Conservation (phyloP, 345 rosid species). For the Sisymbrium irio region DNA sequence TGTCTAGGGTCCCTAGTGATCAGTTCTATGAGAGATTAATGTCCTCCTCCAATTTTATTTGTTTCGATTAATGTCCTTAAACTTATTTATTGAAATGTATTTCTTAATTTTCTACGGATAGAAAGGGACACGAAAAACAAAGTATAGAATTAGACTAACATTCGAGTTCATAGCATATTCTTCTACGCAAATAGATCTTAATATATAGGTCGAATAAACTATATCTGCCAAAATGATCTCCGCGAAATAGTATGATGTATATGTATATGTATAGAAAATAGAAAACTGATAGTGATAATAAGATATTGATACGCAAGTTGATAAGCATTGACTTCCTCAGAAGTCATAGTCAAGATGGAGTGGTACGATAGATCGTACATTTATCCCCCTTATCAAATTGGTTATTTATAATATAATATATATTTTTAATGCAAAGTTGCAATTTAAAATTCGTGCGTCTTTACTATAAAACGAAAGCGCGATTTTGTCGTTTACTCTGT, state of each 20-base stretch:
- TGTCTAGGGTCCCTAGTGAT: too few relatives aligned
- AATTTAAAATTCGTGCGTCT: neutral
- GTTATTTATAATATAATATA: neutral
- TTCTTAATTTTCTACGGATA: neutral
- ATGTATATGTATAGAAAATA: slow-evolving; percentile 1
- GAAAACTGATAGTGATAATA: slow-evolving; percentile 23
- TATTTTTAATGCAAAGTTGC: slow-evolving; percentile 19
- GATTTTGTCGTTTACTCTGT: slow-evolving; percentile 28
- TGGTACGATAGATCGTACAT: slow-evolving; percentile 35
- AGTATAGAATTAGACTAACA: neutral
- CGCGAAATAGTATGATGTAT: neutral
- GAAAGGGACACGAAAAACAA: neutral
- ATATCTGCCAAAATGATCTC: neutral
- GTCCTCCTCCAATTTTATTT: too few relatives aligned
- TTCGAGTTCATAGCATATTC: slow-evolving; percentile 7
- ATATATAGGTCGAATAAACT: neutral
- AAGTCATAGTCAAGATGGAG: slow-evolving; percentile 33
- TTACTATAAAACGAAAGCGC: slow-evolving; percentile 22
- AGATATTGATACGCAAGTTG: slow-evolving; percentile 34
- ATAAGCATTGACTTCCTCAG: slow-evolving; percentile 35
- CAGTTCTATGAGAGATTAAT: too few relatives aligned
- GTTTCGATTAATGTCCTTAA: neutral
- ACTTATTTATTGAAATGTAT: neutral
- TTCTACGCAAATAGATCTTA: neutral
- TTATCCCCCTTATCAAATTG: slow-evolving; percentile 22